Base-by-base conservation (phyloP, 495 filamentous ascomycete species). In the Chaetomium fimeti region DNA sequence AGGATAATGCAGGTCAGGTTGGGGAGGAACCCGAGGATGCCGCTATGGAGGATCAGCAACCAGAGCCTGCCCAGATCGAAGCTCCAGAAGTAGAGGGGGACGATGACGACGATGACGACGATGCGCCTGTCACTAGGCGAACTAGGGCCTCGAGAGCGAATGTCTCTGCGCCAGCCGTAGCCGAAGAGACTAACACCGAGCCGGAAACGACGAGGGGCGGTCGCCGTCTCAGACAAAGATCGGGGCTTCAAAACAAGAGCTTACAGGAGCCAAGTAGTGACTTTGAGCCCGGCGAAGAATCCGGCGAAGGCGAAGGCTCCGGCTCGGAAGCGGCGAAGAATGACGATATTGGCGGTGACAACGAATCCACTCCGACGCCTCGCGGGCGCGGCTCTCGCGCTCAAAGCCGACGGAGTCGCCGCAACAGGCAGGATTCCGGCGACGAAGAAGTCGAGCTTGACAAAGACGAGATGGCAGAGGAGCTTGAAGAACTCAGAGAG, bases 261-360 rank as follows among this genome's bases (percentile, higher is more conserved):
- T 64, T 74, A 7, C 73, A 81, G 47, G 87, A 92, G 63, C 89
- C 89, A 18, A 91, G 88, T 68, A 94, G 91, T 72, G 92, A 97
- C 66, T 96, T 96, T 69, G 91, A 96, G 69, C 91, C 91, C 9
- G 83, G 83, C 9, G 85, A 87, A 56, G 88, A 87, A 38, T 83
- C 79, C 0, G 83, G 77, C 47, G 85, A 84, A 5, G 84, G 80
- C 7, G 76, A 79, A 20, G 64, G 67, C 12, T 81, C 79, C 0
- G 83, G 52, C 11, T 79, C 77, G 16, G 82, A 83, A 42, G 71
- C 70, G 27, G 58, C 68, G 1, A 45, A 71, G 42, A 77, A 73
- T 40, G 69, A 47, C 0, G 68, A 54, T n/a, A 73, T 61, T 25
- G 71, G 68, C 20, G 74, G 71, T 22, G 79, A 79, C 18, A 76